Percentiles rank a stretch among this genome's conserved stretches.
Conservation (phyloP, 1,284 basidiomycete genomes). For the Mycosarcoma mackinlayi region DNA sequence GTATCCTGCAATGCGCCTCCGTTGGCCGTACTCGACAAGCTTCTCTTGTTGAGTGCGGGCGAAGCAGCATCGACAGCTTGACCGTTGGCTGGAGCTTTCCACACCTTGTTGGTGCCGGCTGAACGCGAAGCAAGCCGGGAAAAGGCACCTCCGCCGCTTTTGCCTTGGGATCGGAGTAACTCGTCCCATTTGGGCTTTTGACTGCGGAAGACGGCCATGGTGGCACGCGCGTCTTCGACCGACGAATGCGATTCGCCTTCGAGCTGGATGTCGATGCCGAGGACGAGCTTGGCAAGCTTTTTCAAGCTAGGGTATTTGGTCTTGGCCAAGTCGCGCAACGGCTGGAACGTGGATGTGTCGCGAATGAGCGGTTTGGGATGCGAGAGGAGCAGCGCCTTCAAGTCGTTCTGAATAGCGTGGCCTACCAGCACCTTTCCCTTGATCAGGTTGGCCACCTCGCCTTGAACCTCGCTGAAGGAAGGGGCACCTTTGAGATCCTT, state of each 20-base stretch:
- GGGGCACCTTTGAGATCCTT: constrained; percentile 79
- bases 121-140: constrained; percentile 12
- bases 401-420: constrained; percentile 91
- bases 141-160: not conserved
- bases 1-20: constrained; percentile 19
- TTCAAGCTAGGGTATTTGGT: constrained; percentile 79
- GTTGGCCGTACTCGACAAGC: constrained; percentile 4
- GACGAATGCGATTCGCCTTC: constrained; percentile 58
- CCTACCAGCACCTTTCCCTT: constrained; percentile 88
- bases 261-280: constrained; percentile 84
- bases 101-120: constrained; percentile 22
- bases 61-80: constrained; percentile 29
- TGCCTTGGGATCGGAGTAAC: constrained; percentile 28
- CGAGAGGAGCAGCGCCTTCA: constrained; percentile 88
- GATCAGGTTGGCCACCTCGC: constrained; percentile 80
- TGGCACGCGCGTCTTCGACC: constrained; percentile 85
- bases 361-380: constrained; percentile 83
- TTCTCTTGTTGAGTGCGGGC: constrained; percentile 26
- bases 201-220: constrained; percentile 93
- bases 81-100: constrained; percentile 29
- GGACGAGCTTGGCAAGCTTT: constrained; percentile 82
- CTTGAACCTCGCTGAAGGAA: constrained; percentile 83
- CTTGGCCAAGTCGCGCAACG: constrained; percentile 72
- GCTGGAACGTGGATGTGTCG: constrained; percentile 80
- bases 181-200: constrained; percentile 86